phyloP scores from a whole-genome alignment of 257 asterid species.

The Solanum chmielewskii region DNA sequence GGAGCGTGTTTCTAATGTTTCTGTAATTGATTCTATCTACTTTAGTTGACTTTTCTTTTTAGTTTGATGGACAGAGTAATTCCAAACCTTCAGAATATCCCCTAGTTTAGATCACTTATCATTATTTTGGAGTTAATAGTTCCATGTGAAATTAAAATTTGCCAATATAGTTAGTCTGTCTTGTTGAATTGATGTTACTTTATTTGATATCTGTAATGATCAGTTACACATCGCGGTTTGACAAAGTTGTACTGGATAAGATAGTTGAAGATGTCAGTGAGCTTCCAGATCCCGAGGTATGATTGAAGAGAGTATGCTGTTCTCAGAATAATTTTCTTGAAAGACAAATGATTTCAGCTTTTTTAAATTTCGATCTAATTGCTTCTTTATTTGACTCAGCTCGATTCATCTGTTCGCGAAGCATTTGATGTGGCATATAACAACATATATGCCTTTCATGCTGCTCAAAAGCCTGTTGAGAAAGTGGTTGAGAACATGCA shows the following conservation, averaged over 20 bases:
- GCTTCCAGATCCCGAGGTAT: conserved; percentile 86
- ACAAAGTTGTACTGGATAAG: conserved; percentile 67
- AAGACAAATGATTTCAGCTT: neutral
- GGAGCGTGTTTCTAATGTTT: neutral
- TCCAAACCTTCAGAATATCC: neutral
- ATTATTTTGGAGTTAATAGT: neutral
- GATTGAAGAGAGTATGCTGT: neutral
- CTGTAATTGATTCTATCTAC: neutral
- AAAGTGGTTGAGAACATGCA: conserved; percentile 77
- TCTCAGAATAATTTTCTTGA: neutral
- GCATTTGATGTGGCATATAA: conserved; percentile 94
- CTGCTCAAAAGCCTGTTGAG: conserved; percentile 81
- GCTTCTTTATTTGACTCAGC: conserved; percentile 31
- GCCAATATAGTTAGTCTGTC: neutral
- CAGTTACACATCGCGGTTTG: conserved; percentile 76
- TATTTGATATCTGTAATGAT: neutral
- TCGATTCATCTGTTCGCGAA: conserved; percentile 64
- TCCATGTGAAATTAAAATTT: neutral
- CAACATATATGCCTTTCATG: conserved; percentile 83
- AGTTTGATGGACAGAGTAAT: neutral
- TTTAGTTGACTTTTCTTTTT: neutral
- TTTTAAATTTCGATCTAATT: neutral
- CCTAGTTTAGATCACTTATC: neutral
- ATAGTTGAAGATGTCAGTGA: conserved; percentile 63
- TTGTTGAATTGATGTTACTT: neutral